Evolutionary conservation across 371 early-diverging fungal genomes (phyloP).

Genomic region (Lichtheimia corymbifera): DNA sequence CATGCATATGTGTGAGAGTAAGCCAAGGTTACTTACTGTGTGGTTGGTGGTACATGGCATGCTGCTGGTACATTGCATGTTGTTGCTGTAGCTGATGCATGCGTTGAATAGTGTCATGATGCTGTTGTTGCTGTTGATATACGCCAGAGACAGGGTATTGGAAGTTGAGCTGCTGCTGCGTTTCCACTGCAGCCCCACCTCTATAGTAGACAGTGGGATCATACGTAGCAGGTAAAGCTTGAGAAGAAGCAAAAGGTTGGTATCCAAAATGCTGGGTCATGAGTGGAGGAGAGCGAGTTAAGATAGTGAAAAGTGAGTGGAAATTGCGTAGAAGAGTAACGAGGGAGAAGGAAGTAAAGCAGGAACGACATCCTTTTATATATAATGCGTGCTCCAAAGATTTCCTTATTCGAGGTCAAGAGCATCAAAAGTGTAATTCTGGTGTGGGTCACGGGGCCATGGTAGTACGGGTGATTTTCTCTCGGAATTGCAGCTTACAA

Average conservation of each 20-base stretch:
- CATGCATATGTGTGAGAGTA: background rate
- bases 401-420: background rate
- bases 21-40: slow-evolving; percentile 6
- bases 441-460: background rate
- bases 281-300: background rate
- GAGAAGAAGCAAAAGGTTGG: background rate
- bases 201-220: background rate
- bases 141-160: background rate
- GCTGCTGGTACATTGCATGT: slow-evolving; percentile 10
- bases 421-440: background rate
- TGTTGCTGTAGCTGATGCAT: slow-evolving; percentile 19
- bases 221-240: background rate
- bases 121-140: background rate
- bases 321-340: background rate
- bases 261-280: background rate
- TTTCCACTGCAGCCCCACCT: background rate
- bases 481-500: background rate
- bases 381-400: background rate
- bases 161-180: background rate
- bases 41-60: slow-evolving; percentile 10
- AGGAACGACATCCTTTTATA: background rate
- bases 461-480: background rate
- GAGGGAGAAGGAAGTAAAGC: background rate
- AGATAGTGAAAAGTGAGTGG: background rate
- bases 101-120: background rate